phyloP scores from a whole-genome alignment of 1,139 yeast genomes.

The Suhomyces bribrorum region DNA sequence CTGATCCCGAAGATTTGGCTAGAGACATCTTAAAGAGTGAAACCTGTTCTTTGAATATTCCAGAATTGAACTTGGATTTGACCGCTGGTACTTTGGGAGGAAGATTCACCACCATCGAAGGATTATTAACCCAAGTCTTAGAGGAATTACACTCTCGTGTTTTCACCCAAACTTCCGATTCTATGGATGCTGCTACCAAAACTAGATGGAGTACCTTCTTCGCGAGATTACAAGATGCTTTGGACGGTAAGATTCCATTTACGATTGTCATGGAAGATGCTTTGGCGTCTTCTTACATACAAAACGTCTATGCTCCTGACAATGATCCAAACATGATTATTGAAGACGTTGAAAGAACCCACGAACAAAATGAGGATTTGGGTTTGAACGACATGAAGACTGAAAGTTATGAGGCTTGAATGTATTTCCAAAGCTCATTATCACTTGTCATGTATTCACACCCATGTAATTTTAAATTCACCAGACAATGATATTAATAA shows the following conservation, averaged over 20 bases:
- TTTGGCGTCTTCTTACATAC: conserved; percentile 90
- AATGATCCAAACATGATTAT: conserved; percentile 92
- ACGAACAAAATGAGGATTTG: conserved; percentile 84
- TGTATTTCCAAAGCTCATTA: neutral
- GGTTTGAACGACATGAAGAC: conserved; percentile 82
- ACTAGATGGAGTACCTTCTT: conserved; percentile 82
- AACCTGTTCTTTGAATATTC: conserved; percentile 82
- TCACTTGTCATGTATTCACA: neutral
- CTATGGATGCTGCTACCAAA: conserved; percentile 80
- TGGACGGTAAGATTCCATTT: conserved; percentile 79
- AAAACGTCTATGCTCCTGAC: conserved; percentile 97
- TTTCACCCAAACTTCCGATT: conserved; percentile 83
- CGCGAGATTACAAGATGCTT: conserved; percentile 73
- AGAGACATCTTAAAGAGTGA: conserved; percentile 95
- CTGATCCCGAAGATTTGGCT: conserved; percentile 90
- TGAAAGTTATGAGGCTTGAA: conserved; percentile 16
- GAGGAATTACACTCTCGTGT: conserved; percentile 88
- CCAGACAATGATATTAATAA: neutral
- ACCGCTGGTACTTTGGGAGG: conserved; percentile 98
- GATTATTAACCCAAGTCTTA: conserved; percentile 81
- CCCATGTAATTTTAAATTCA: neutral
- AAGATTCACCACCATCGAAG: conserved; percentile 95
- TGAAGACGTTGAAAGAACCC: conserved; percentile 87
- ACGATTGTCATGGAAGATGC: conserved; percentile 93
- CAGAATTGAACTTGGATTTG: conserved; percentile 87